Evolutionary conservation across 345 rosid genomes (phyloP), one percentile per base, ranked within the genome.

Genomic region (Carallia brachiata): DNA sequence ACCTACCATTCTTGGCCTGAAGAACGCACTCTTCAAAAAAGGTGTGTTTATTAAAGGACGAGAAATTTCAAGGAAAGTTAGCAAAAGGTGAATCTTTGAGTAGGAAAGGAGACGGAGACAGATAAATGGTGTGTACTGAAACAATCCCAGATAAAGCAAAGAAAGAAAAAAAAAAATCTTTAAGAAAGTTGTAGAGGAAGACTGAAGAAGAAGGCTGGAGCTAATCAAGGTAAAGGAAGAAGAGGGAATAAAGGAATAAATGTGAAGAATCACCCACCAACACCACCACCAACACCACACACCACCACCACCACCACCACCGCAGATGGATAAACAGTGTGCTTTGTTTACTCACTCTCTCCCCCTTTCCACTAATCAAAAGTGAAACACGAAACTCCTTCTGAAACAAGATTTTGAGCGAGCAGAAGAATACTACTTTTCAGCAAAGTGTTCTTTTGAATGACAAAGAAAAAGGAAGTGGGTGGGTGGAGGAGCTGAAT

Each of bases 31-130:
- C 58, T 19, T 54, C 28, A n/a, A 54, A 54, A 54, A 44, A 44
- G 12, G 50, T 13, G 60, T 3, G 32, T 23, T 34, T 27, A 71
- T 68, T 36, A 71, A 79, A 75, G 75, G 65, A 73, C 54, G 72
- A 78, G 78, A 79, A 77, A 78, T 79, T 84, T 81, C 84, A 80
- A 74, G 77, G 78, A 82, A 87, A 83, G 86, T 56, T 44, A 15
- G 55, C 67, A 37, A 27, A 2, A 56, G 61, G 67, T 60, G 32
- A 52, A 28, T 39, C n/a, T 61, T 59, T 37, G 30, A 5, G 68
- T 31, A 40, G 23, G 59, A 2, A 27, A 30, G 12, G 34, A n/a
- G 7, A 10, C n/a, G 19, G 23, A 23, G 23, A 23, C 23, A 23
- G 23, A 23, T 23, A 23, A 23, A 23, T 23, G 23, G 23, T 23